Conservation (phyloP, 1,284 basidiomycete species). For the Sporisorium sorghi region DNA sequence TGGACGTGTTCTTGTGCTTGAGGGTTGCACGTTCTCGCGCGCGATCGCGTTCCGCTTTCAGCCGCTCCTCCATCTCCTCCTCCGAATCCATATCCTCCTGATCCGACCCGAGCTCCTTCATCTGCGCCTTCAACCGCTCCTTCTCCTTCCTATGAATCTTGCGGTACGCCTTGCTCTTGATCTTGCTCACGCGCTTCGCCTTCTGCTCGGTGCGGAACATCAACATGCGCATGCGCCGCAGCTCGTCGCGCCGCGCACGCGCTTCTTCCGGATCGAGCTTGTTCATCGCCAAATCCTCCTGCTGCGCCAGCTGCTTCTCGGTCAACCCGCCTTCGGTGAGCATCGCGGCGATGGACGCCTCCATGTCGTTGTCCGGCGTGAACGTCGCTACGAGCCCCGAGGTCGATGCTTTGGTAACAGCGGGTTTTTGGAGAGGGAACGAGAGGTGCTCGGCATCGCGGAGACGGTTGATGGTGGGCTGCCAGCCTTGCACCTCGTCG, state of each 20-base stretch:
- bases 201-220: conserved; percentile 94
- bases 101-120: conserved; percentile 69
- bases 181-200: conserved; percentile 89
- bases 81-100: conserved; percentile 70
- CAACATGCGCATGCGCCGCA: conserved; percentile 88
- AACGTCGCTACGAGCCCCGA: conserved; percentile 80
- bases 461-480: conserved; percentile 77
- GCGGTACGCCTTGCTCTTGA: conserved; percentile 94
- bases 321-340: conserved; percentile 67
- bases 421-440: conserved; percentile 81
- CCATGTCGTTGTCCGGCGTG: conserved; percentile 61
- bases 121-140: conserved; percentile 72
- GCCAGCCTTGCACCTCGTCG: conserved; percentile 93
- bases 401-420: conserved; percentile 74
- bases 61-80: conserved; percentile 72
- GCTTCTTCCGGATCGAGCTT: conserved; percentile 86
- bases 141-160: conserved; percentile 84
- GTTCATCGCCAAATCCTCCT: conserved; percentile 84
- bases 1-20: conserved; percentile 69
- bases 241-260: conserved; percentile 80
- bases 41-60: conserved; percentile 79
- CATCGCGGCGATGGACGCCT: conserved; percentile 62
- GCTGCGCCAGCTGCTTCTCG: conserved; percentile 78
- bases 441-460: conserved; percentile 86
- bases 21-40: conserved; percentile 66